Percentiles rank a stretch among this genome's conserved stretches.
These are phyloP conservation scores for Gypsophila paniculata DNA, from an alignment of 179 eudicot species.

Conservation along the genomic window DNA sequence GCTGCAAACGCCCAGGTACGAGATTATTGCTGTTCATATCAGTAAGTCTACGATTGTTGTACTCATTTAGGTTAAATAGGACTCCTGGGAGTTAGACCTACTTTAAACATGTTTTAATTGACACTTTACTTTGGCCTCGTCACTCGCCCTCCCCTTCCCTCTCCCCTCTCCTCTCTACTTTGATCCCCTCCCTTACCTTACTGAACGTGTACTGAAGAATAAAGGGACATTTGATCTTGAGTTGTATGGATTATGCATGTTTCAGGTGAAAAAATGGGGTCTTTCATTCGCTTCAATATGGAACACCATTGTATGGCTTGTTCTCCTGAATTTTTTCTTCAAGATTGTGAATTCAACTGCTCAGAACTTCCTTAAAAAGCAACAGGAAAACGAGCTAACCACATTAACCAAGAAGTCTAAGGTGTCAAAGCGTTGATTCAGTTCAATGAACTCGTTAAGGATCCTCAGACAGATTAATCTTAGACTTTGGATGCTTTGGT, in stretches of 20 bases:
- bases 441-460: not conserved
- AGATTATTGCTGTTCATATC: not conserved
- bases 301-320: conserved; percentile 86
- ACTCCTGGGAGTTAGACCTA: not conserved
- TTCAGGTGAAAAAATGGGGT: conserved; percentile 70
- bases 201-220: no score
- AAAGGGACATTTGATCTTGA: no score
- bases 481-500: conserved; percentile 5
- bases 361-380: conserved; percentile 64
- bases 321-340: conserved; percentile 74
- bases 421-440: conserved; percentile 22
- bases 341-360: conserved; percentile 86
- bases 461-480: not conserved
- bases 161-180: no score
- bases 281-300: conserved; percentile 73
- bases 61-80: not conserved
- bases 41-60: not conserved
- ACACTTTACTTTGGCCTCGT: no score
- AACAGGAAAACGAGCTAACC: conserved; percentile 54
- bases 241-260: conserved; percentile 4
- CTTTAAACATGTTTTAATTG: not conserved
- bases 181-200: no score
- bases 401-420: conserved; percentile 34
- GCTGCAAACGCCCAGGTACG: conserved; percentile 60
- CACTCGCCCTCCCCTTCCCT: no score